Conservation (phyloP, 208 protist species). For the Vickermania spadyakhi region DNA sequence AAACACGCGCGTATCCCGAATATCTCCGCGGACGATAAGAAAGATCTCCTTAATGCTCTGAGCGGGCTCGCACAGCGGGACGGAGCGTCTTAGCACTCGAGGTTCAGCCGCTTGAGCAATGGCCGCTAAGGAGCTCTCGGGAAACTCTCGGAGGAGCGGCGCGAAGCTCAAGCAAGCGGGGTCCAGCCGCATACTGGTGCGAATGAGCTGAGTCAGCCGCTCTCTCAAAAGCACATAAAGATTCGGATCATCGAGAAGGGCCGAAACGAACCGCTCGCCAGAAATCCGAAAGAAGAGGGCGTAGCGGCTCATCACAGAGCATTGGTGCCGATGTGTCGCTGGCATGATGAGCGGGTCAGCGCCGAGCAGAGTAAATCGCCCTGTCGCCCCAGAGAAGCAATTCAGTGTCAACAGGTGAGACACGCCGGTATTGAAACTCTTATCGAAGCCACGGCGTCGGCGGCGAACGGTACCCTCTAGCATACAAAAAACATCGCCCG, state of each 20-base stretch:
- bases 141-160: conserved; percentile 55
- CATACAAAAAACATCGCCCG: conserved; percentile 74
- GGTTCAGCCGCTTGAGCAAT: conserved; percentile 43
- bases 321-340: conserved; percentile 54
- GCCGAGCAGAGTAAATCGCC: conserved; percentile 73
- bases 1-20: conserved; percentile 64
- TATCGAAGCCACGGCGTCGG: conserved; percentile 21
- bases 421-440: conserved; percentile 27
- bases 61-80: conserved; percentile 61
- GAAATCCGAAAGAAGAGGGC: conserved; percentile 62
- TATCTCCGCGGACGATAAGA: conserved; percentile 44
- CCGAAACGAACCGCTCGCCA: conserved; percentile 61
- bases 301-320: conserved; percentile 55
- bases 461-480: conserved; percentile 66
- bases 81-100: conserved; percentile 43
- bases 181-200: conserved; percentile 53
- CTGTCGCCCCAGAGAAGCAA: conserved; percentile 38
- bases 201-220: conserved; percentile 35
- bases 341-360: conserved; percentile 82
- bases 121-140: conserved; percentile 24
- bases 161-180: conserved; percentile 42
- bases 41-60: conserved; percentile 67
- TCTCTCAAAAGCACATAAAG: conserved; percentile 54
- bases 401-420: conserved; percentile 46
- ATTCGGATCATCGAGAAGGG: conserved; percentile 70